Evolutionary conservation across 2,329 filamentous ascomycete genomes (phyloP).

Genomic region (Berkeleyomyces basicola): DNA sequence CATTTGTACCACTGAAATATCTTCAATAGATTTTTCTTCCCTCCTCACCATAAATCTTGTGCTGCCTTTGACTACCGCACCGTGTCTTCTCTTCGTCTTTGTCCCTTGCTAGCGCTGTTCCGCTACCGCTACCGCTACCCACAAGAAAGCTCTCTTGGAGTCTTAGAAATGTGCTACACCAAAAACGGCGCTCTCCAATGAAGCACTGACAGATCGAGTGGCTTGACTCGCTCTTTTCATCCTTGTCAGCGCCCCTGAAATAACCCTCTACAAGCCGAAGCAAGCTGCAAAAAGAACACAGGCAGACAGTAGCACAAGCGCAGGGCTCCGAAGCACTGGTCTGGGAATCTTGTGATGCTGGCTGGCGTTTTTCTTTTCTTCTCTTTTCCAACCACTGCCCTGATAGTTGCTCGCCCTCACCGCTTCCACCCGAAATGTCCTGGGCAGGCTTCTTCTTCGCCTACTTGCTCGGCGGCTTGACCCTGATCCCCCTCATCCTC

Average conservation of each 20-base stretch:
- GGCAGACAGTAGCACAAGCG: background rate
- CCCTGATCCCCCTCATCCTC: constrained; percentile 63
- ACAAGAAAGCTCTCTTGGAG: background rate
- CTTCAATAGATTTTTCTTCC: background rate
- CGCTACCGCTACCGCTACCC: background rate
- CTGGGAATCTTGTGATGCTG: background rate
- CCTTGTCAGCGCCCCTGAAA: constrained; percentile 1
- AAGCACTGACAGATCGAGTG: constrained; percentile 1
- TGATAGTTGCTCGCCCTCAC: background rate
- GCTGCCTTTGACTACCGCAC: background rate
- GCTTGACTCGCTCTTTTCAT: background rate
- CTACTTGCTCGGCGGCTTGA: constrained; percentile 76
- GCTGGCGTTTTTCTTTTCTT: constrained; percentile 9
- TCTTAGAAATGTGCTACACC: constrained; percentile 1
- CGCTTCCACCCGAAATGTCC: constrained; percentile 25
- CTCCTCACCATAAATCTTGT: no score
- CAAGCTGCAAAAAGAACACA: no score
- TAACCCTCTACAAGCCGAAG: background rate
- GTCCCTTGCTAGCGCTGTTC: background rate
- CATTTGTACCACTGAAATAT: background rate
- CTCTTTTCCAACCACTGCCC: background rate
- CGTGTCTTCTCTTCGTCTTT: background rate
- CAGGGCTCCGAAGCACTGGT: background rate
- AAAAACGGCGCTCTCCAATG: constrained; percentile 1
- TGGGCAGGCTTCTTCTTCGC: constrained; percentile 48